These are phyloP conservation scores for Trichoderma koningii DNA, from an alignment of 2,329 filamentous ascomycete genomes.

Conservation along the genomic window DNA sequence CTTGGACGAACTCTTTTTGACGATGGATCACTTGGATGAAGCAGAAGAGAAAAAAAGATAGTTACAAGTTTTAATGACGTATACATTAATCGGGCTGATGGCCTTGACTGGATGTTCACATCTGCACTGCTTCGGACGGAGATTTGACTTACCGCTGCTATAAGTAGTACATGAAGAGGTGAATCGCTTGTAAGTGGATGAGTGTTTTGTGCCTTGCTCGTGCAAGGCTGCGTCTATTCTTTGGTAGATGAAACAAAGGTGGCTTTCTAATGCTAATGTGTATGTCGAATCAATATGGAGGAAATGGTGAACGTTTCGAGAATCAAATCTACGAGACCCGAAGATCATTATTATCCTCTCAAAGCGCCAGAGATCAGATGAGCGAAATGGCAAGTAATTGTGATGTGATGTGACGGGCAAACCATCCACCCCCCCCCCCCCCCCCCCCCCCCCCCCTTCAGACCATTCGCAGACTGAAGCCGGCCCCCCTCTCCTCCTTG, in stretches of 20 bases:
- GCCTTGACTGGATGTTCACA: slow-evolving; percentile 14
- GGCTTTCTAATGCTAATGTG: neutral
- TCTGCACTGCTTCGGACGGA: neutral
- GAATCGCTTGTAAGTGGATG: neutral
- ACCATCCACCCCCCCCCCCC: no score
- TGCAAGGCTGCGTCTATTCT: neutral
- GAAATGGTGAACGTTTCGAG: neutral
- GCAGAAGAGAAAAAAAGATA: slow-evolving; percentile 18
- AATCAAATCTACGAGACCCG: no score
- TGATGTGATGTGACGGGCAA: no score
- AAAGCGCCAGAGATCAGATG: no score
- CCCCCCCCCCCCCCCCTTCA: no score
- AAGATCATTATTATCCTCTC: no score
- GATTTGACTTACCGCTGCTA: neutral
- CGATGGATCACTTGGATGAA: slow-evolving; percentile 15
- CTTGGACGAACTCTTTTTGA: slow-evolving; percentile 27
- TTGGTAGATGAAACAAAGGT: neutral
- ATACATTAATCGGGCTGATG: slow-evolving; percentile 26
- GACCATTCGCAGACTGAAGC: slow-evolving; percentile 66
- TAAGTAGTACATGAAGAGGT: neutral
- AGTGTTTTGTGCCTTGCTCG: neutral
- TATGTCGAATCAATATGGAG: neutral
- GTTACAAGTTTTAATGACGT: slow-evolving; percentile 27
- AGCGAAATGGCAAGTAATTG: no score
- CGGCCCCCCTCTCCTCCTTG: slow-evolving; percentile 65